These are phyloP conservation scores for Przewalskia tangutica DNA, from an alignment of 257 asterid species.

Conservation along the genomic window DNA sequence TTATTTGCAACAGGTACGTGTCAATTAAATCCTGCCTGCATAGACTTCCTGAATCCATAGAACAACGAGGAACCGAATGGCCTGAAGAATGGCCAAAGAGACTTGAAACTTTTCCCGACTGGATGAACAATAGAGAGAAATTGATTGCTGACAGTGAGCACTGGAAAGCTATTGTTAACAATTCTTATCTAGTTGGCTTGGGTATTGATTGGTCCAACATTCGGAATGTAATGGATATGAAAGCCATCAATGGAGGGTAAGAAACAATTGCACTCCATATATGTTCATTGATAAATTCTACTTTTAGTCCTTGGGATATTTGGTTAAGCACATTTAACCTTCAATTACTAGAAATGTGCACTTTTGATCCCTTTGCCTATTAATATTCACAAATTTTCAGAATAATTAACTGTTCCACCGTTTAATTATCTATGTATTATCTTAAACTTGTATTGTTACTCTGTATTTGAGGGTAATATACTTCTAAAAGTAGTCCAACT, in stretches of 20 bases:
- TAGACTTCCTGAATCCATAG: conserved; percentile 64
- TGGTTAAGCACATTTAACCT: too few relatives aligned
- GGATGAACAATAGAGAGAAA: conserved; percentile 68
- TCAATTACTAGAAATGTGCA: too few relatives aligned
- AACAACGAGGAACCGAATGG: conserved; percentile 95
- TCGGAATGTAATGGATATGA: conserved; percentile 89
- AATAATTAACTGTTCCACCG: too few relatives aligned
- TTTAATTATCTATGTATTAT: too few relatives aligned
- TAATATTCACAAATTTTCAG: too few relatives aligned
- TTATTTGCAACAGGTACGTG: conserved; percentile 40
- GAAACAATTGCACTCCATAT: not conserved
- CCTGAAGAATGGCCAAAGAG: conserved; percentile 94
- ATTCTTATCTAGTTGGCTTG: conserved; percentile 64
- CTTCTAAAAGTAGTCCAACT: too few relatives aligned
- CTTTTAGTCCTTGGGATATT: too few relatives aligned
- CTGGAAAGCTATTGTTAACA: conserved; percentile 76
- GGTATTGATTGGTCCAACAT: conserved; percentile 86
- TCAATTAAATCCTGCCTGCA: conserved; percentile 61
- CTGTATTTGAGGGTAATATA: too few relatives aligned
- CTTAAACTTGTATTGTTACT: too few relatives aligned
- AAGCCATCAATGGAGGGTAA: conserved; percentile 93
- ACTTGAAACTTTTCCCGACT: conserved; percentile 75
- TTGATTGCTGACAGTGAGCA: conserved; percentile 59
- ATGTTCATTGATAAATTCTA: not conserved
- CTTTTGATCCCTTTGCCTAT: too few relatives aligned